These are phyloP conservation scores for Dictyostelium discoideum DNA, from an alignment of 78 protist genomes.

Conservation along the genomic window dicty_2.7 NC_007090.3:1155001-1155500, in stretches of 20 bases:
- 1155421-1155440: slow-evolving; percentile 75
- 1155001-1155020: slow-evolving; percentile 78
- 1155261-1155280: slow-evolving; percentile 18
- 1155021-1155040: slow-evolving; percentile 79
- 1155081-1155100: slow-evolving; percentile 51
- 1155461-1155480: slow-evolving; percentile 55
- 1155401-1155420: slow-evolving; percentile 75
- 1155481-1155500: slow-evolving; percentile 31
- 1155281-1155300: slow-evolving; percentile 52
- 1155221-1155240: slow-evolving; percentile 58
- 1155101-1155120: slow-evolving; percentile 63
- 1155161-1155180: slow-evolving; percentile 79
- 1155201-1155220: slow-evolving; percentile 14
- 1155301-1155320: slow-evolving; percentile 70
- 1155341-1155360: slow-evolving; percentile 62
- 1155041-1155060: slow-evolving; percentile 75
- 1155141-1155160: slow-evolving; percentile 53
- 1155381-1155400: slow-evolving; percentile 74
- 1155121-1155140: slow-evolving; percentile 73
- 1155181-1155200: slow-evolving; percentile 63
- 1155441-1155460: slow-evolving; percentile 79
- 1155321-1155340: slow-evolving; percentile 79
- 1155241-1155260: slow-evolving; percentile 72
- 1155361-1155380: slow-evolving; percentile 36
- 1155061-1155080: slow-evolving; percentile 58